Base-by-base conservation (phyloP, 805 yeast genomes). In the Saccharomycopsis sp. region DNA sequence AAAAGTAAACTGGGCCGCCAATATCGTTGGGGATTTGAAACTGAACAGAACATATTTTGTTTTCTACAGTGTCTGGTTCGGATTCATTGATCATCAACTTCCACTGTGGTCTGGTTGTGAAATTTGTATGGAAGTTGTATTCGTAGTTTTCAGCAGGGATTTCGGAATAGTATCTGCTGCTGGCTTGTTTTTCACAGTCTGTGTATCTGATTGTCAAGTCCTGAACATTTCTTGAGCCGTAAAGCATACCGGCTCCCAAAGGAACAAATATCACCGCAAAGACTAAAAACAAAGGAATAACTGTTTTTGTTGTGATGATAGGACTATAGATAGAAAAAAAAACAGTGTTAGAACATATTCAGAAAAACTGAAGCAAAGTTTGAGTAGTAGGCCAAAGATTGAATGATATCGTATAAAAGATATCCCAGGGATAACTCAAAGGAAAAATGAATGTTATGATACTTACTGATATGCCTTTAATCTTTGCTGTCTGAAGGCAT, bases 271-370 rank as follows among this genome's bases (percentile, higher is more conserved):
- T 68, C 17, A 85, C 65, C 1, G 94, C 85, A 32, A 84, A 63
- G 18, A 81, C 50, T 36, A 87, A 68, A 42, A 92, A 67, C 38
- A 89, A 65, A 2, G 97, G 97, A 34, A 92, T 70, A 34, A 89
- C 96, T 13, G 94, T 79, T 50, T 78, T 78, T 12, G 97, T 96
- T 1, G 96, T 83, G 42, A 92, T 71, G 41, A 92, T 85, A 1
- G 97, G 98, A 18, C 46, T 42, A 30, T 6, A n/a, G n/a, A n/a
- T n/a, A n/a, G n/a, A n/a, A n/a, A n/a, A n/a, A n/a, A n/a, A 8
- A 30, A 12, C 15, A 15, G 13, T 6, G 29, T 13, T 35, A 27
- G 32, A 13, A 29, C 18, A 5, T 5, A 21, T 4, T 25, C 39
- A 32, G 13, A 23, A 20, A 6, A 9, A n/a, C 12, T 15, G 20